phyloP scores from a whole-genome alignment of 2,329 filamentous ascomycete genomes.

The Apiospora kogelbergensis region DNA sequence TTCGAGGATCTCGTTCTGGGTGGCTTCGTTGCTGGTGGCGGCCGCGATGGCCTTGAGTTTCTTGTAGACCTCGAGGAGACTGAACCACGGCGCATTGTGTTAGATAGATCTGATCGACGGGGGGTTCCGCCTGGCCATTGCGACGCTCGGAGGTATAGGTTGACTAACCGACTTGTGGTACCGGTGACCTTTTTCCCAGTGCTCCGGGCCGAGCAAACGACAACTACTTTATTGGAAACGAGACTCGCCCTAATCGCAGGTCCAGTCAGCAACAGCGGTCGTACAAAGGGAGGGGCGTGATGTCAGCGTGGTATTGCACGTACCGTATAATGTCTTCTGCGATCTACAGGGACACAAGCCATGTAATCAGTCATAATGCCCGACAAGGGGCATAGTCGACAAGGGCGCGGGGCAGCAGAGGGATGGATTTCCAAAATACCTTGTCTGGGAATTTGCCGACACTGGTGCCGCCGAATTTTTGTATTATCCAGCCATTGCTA shows the following conservation, averaged over 20 bases:
- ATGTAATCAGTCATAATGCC: slow-evolving; percentile 15
- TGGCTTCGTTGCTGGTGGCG: slow-evolving; percentile 51
- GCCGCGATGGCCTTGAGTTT: slow-evolving; percentile 55
- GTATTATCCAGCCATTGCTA: slow-evolving; percentile 72
- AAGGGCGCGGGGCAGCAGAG: slow-evolving; percentile 23
- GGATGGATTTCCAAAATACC: slow-evolving; percentile 34
- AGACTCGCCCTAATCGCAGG: slow-evolving; percentile 63
- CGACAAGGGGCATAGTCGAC: not conserved
- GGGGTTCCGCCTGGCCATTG: not conserved
- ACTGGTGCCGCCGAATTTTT: slow-evolving; percentile 94
- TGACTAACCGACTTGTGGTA: slow-evolving; percentile 86
- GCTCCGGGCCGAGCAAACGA: slow-evolving; percentile 94
- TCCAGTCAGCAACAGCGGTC: not conserved
- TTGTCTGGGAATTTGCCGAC: slow-evolving; percentile 89
- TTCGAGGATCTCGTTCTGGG: slow-evolving; percentile 54
- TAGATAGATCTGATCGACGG: slow-evolving; percentile 12
- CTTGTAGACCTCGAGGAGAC: slow-evolving; percentile 59
- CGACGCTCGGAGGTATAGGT: slow-evolving; percentile 8
- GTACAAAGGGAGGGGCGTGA: not conserved
- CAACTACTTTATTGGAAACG: slow-evolving; percentile 72
- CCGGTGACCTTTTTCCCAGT: slow-evolving; percentile 92
- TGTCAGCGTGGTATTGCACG: slow-evolving; percentile 20
- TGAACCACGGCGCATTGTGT: slow-evolving; percentile 27
- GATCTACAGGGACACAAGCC: slow-evolving; percentile 39
- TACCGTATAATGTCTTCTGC: slow-evolving; percentile 69